Conservation (phyloP, 176 grass and related monocot species). For the Triticum dicoccoides region DNA sequence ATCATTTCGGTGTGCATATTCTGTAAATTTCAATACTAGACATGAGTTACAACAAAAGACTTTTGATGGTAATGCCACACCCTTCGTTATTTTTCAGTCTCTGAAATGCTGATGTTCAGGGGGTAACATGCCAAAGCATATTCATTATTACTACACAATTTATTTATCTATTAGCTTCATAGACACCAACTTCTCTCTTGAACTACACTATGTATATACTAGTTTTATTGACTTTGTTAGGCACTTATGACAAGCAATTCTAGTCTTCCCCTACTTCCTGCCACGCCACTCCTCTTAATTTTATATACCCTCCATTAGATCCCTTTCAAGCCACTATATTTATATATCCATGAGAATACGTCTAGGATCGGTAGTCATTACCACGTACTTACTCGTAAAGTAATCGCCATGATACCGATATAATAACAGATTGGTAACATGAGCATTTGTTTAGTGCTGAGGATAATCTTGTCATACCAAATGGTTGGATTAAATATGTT, state of each 20-base stretch:
- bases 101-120: neutral
- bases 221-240: slow-evolving; percentile 29
- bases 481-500: slow-evolving; percentile 7
- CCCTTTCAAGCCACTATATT: slow-evolving; percentile 25
- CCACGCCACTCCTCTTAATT: slow-evolving; percentile 32
- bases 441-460: slow-evolving; percentile 35
- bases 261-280: slow-evolving; percentile 28
- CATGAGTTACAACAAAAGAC: neutral
- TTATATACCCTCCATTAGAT: slow-evolving; percentile 6
- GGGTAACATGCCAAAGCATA: too few relatives aligned
- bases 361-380: slow-evolving; percentile 21
- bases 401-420: slow-evolving; percentile 28
- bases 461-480: slow-evolving; percentile 34
- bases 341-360: slow-evolving; percentile 32
- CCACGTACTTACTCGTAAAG: slow-evolving; percentile 40
- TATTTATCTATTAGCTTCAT: neutral
- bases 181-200: slow-evolving; percentile 4
- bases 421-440: slow-evolving; percentile 30
- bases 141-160: neutral
- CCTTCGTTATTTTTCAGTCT: neutral
- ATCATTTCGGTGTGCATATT: neutral
- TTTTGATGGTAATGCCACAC: neutral
- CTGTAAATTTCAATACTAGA: neutral
- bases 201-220: neutral
- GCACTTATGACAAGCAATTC: slow-evolving; percentile 24